Base-by-base conservation (phyloP, 2,329 filamentous ascomycete species). In the Incumbomyces delicatus region DNA sequence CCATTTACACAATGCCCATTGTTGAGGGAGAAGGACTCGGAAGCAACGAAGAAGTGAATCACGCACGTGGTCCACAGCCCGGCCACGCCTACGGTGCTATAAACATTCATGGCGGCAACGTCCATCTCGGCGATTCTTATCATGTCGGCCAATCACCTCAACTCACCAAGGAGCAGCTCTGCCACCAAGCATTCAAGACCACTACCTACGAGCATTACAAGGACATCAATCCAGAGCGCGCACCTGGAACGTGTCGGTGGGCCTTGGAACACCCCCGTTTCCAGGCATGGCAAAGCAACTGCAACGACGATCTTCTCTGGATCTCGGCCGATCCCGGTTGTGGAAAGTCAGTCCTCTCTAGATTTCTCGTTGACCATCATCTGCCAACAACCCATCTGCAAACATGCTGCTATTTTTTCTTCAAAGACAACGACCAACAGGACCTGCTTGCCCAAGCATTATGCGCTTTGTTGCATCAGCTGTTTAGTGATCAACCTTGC, bases 271-370 rank as follows among this genome's bases (percentile, higher is more conserved):
- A 60, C 34, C 2, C 45, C 8, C 29, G 52, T 18, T 65, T 58
- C 41, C 41, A 37, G 5, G 27, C 44, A 7, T 65, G 59, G 62
- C 48, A 11, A 32, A 18, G 57, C 10, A 59, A 47, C 37, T 3
- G 10, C 2, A 11, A 27, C 3, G 50, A 57, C 35, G 53, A 58
- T 45, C 54, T 66, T 29, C 60, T 68, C 17, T 66, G 59, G 63
- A 54, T 66, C 4, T 64, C 62, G 6, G 65, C 64, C 2, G 62
- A 66, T 39, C 64, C 62, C 17, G 65, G 65, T 20, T 66, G 61
- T 46, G 63, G 65, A 4, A 67, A 67, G 49, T 67, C 64, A 20
- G 64, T 67, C 0, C 54, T 67, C 0, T 50, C 63, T 0, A 57
- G 53, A 49, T 59, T 57, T 2, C 53, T 67, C 1, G 54, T 67